Evolutionary conservation across 495 filamentous ascomycete genomes (phyloP).

Genomic region (Haplographium delicatum): DNA sequence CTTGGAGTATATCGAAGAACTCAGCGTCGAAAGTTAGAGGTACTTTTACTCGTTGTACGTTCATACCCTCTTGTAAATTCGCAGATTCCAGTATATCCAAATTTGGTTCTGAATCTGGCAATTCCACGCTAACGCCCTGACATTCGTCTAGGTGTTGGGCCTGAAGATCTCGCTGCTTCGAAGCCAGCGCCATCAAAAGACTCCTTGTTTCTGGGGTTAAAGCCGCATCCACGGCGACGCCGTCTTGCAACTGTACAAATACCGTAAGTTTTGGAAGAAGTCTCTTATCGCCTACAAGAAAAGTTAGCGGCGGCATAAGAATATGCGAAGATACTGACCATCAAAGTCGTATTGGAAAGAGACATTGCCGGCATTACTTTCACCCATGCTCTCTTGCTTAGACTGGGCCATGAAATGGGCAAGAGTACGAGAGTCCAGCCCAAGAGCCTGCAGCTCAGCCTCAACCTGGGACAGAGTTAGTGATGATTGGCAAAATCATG

Average conservation of each 20-base stretch:
- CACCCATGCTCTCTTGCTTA: not conserved
- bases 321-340: slow-evolving; percentile 14
- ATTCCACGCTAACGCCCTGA: no score
- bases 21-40: slow-evolving; percentile 60
- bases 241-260: slow-evolving; percentile 45
- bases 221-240: slow-evolving; percentile 48
- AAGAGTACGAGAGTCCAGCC: slow-evolving; percentile 57
- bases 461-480: slow-evolving; percentile 4
- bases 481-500: not conserved
- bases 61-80: not conserved
- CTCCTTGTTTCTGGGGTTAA: slow-evolving; percentile 48
- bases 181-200: slow-evolving; percentile 36
- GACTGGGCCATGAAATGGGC: slow-evolving; percentile 35
- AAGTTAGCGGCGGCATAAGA: not conserved
- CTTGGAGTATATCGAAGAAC: slow-evolving; percentile 62
- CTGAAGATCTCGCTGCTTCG: not conserved
- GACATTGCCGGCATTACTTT: slow-evolving; percentile 4
- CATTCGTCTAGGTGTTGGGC: no score
- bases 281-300: slow-evolving; percentile 27
- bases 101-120: no score
- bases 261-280: slow-evolving; percentile 57
- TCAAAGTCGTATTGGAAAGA: slow-evolving; percentile 28
- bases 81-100: not conserved
- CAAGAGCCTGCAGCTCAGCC: slow-evolving; percentile 51
- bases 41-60: slow-evolving; percentile 44